Evolutionary conservation across 2,329 filamentous ascomycete genomes (phyloP), one percentile per base, ranked within the genome.

Genomic region (Neospermospora avenae): DNA sequence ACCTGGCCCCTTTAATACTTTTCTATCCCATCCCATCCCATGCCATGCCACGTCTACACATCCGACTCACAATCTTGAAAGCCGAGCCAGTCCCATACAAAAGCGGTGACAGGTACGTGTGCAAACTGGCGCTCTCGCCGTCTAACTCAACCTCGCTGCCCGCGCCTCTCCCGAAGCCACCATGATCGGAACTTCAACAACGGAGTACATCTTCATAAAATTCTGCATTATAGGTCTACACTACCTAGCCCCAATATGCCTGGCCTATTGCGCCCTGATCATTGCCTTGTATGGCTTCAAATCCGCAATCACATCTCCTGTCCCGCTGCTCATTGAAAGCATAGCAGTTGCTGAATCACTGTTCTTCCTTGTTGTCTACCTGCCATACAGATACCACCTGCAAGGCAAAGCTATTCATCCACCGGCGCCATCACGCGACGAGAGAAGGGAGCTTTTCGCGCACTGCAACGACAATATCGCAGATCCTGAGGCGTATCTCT

Each of bases 301-400:
- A 18, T 62, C 61, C n/a, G 72, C 63, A 64, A 67, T 61, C 67
- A 71, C 35, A 62, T 71, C 62, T 49, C 66, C 69, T 49, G 46
- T 70, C n/a, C 65, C 69, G 16, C 62, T 71, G 34, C 16, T 64
- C n/a, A 63, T 73, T 22, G 59, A 81, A 59, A 65, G 72, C 3
- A 80, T 79, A 72, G 74, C 78, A 49, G 64, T 75, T 24, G 71
- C 79, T n/a, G 84, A 87, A 71, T 72, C 78, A 0, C 67, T 76
- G 0, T 86, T 86, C 72, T 85, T 80, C 71, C 61, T 83, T 20
- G 67, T 78, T 51, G 73, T 82, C 65, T 85, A 80, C 69, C 71
- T 84, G 14, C 83, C 80, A 45, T 80, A 78, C 63, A 78, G 76
- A 59, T 68, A 68, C n/a, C 71, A 78, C 59, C 77, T 86, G 14